Evolutionary conservation across 208 protist species (phyloP).

Genomic region (Novymonas esmeraldas): DNA sequence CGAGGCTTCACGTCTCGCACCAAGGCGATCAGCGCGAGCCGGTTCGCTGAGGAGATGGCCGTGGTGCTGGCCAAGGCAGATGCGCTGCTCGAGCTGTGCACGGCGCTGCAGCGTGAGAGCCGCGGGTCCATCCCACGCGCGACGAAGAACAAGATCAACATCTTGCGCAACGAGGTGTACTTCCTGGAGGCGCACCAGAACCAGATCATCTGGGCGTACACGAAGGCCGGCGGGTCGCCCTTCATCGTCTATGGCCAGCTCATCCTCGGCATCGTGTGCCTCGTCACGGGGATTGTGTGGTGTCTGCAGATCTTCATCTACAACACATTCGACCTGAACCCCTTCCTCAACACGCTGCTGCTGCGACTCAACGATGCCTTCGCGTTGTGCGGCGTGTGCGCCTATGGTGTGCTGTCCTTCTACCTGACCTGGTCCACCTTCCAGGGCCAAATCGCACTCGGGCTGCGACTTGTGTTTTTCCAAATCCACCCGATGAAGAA

Average conservation of each 20-base stretch:
- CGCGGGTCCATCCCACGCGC: slow-evolving; percentile 33
- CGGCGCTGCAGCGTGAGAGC: slow-evolving; percentile 49
- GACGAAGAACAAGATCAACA: slow-evolving; percentile 69
- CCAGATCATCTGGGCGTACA: slow-evolving; percentile 75
- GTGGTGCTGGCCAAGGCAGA: slow-evolving; percentile 85
- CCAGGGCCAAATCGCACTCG: slow-evolving; percentile 93
- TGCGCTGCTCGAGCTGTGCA: slow-evolving; percentile 65
- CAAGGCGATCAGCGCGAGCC: slow-evolving; percentile 52
- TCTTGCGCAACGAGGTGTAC: slow-evolving; percentile 85
- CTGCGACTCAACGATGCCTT: slow-evolving; percentile 81
- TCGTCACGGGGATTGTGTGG: slow-evolving; percentile 80
- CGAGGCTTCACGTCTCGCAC: slow-evolving; percentile 51
- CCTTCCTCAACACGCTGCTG: slow-evolving; percentile 72
- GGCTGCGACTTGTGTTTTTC: slow-evolving; percentile 83
- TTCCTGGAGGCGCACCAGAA: slow-evolving; percentile 86
- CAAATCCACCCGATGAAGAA: slow-evolving; percentile 90
- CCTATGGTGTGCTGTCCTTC: slow-evolving; percentile 92
- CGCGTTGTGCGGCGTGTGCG: slow-evolving; percentile 88
- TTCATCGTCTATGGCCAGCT: slow-evolving; percentile 68
- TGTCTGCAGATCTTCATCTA: slow-evolving; percentile 89
- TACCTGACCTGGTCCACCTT: slow-evolving; percentile 92
- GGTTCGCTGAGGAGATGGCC: slow-evolving; percentile 74
- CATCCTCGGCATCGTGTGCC: slow-evolving; percentile 57
- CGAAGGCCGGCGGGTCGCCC: slow-evolving; percentile 71
- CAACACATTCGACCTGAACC: slow-evolving; percentile 79